phyloP scores from a whole-genome alignment of 306 rosid genomes.

The Amphicarpaea edgeworthii region DNA sequence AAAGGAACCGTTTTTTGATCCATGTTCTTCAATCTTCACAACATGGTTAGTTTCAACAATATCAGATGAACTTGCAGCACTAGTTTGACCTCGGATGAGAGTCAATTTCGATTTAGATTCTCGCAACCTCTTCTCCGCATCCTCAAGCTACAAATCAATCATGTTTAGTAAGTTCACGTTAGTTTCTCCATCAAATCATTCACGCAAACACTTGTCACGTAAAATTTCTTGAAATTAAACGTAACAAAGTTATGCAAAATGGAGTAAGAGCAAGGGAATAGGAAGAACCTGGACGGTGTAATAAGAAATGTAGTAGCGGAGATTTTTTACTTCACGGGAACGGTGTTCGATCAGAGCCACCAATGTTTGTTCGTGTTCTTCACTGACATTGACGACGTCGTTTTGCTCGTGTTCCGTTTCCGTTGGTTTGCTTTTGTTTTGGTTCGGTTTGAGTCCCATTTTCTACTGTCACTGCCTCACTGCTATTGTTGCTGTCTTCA shows the following conservation, averaged over 20 bases:
- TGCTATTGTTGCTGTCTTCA: neutral
- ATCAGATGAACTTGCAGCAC: slow-evolving; percentile 21
- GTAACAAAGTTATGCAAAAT: neutral
- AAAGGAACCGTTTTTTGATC: slow-evolving; percentile 54
- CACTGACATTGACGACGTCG: neutral
- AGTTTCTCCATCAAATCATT: neutral
- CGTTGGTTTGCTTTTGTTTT: neutral
- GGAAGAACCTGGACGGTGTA: slow-evolving; percentile 64
- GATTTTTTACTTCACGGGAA: slow-evolving; percentile 58
- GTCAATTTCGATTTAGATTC: slow-evolving; percentile 67
- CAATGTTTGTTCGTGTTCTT: slow-evolving; percentile 72
- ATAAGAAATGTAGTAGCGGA: slow-evolving; percentile 54
- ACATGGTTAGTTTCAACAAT: slow-evolving; percentile 39
- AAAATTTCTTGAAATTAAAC: neutral
- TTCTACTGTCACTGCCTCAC: neutral
- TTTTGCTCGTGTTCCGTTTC: neutral
- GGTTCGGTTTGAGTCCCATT: neutral
- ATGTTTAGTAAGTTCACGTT: no score
- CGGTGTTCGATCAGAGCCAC: slow-evolving; percentile 72
- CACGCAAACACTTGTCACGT: neutral
- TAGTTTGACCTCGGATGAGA: slow-evolving; percentile 53
- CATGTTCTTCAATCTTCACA: slow-evolving; percentile 62
- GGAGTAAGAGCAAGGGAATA: no score
- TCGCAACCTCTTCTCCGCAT: slow-evolving; percentile 59
- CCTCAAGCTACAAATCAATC: slow-evolving; percentile 71